These are phyloP conservation scores for Zea luxurians DNA, from an alignment of 176 grass and related monocot genomes.

Conservation along the genomic window DNA sequence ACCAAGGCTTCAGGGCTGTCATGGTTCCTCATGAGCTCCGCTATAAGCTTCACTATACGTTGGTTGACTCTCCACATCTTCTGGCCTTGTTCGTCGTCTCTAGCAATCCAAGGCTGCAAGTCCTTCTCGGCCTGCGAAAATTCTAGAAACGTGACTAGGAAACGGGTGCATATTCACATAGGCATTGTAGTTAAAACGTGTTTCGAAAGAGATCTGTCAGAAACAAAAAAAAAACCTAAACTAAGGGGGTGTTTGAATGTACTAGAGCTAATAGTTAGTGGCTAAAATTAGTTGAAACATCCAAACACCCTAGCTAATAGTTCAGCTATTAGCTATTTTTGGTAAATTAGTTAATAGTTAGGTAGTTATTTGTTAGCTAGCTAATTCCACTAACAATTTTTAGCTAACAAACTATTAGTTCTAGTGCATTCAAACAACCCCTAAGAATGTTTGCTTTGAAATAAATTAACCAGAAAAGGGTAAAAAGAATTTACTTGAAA, in stretches of 20 bases:
- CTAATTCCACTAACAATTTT: too few relatives aligned
- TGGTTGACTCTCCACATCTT: constrained; percentile 99
- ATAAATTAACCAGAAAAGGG: constrained; percentile 19
- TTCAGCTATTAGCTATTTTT: too few relatives aligned
- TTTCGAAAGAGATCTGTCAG: constrained; percentile 9
- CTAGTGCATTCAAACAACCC: too few relatives aligned
- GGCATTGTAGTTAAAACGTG: constrained; percentile 1
- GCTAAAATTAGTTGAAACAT: too few relatives aligned
- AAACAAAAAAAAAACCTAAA: background rate
- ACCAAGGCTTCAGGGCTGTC: constrained; percentile 86
- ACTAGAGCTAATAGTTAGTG: too few relatives aligned
- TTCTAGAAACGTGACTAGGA: constrained; percentile 54
- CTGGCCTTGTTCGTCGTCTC: constrained; percentile 91
- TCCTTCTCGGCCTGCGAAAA: constrained; percentile 87
- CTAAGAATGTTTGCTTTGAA: background rate
- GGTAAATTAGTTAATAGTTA: too few relatives aligned
- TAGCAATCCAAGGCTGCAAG: constrained; percentile 94
- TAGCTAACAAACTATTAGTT: too few relatives aligned
- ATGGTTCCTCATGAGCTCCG: constrained; percentile 96
- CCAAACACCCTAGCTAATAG: too few relatives aligned
- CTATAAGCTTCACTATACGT: constrained; percentile 90
- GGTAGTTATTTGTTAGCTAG: too few relatives aligned
- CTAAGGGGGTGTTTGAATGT: too few relatives aligned
- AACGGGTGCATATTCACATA: constrained; percentile 24
- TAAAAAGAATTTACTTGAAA: background rate